phyloP scores from a whole-genome alignment of 257 asterid species.

The Petrea volubilis region DNA sequence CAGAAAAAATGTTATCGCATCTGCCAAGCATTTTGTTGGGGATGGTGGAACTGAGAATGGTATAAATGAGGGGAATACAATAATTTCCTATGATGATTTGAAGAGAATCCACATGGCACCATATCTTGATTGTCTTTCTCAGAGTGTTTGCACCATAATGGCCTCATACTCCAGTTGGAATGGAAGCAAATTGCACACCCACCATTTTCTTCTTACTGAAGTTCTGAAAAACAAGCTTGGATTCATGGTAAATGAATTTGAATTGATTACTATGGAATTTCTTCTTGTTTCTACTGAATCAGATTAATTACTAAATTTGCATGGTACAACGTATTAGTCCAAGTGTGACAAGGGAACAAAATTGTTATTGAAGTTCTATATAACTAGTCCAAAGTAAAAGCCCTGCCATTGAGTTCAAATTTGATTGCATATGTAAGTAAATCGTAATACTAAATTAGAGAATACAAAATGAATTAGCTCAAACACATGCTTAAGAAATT shows the following conservation, averaged over 20 bases:
- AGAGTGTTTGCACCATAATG: constrained; percentile 94
- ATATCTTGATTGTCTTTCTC: constrained; percentile 79
- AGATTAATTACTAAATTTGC: background rate
- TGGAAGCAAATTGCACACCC: constrained; percentile 60
- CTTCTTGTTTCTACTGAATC: background rate
- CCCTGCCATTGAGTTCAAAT: too few species aligned
- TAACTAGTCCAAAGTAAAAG: too few species aligned
- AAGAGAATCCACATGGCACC: constrained; percentile 87
- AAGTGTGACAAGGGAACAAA: too few species aligned
- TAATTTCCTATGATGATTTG: constrained; percentile 65
- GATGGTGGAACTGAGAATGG: constrained; percentile 94
- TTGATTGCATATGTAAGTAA: too few species aligned
- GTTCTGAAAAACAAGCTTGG: constrained; percentile 87
- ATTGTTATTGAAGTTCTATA: too few species aligned
- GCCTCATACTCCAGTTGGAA: constrained; percentile 94
- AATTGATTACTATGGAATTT: background rate
- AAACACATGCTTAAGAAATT: too few species aligned
- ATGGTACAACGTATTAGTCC: too few species aligned
- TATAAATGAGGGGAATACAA: constrained; percentile 82
- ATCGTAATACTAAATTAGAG: too few species aligned
- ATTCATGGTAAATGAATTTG: constrained; percentile 60
- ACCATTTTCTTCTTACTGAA: constrained; percentile 71
- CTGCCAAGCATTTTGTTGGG: constrained; percentile 94
- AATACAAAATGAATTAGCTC: too few species aligned
- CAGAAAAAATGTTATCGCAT: constrained; percentile 79